Percentiles rank a stretch among this genome's conserved stretches.
These are phyloP conservation scores for Asterella californica DNA, from an alignment of 225 moss, liverwort and hornwort species.

Conservation along the genomic window DNA sequence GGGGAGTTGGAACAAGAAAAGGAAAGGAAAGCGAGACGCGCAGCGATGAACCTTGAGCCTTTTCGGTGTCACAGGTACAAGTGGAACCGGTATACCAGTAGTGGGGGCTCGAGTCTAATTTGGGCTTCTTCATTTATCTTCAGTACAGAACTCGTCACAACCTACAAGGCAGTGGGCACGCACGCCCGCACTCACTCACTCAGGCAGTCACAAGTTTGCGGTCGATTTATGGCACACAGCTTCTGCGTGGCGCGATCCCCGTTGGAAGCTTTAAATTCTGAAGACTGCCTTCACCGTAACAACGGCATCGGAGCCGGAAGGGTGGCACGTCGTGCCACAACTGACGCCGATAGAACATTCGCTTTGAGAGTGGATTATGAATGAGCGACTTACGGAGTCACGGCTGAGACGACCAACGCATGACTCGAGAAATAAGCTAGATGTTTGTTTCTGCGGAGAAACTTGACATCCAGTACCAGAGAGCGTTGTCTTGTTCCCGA, in stretches of 20 bases:
- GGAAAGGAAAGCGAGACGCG: background rate
- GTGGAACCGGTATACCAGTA: too few relatives aligned
- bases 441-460: too few relatives aligned
- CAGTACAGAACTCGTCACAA: background rate
- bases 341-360: background rate
- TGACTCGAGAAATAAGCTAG: conserved; percentile 2
- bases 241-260: background rate
- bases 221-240: background rate
- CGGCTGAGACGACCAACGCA: too few relatives aligned
- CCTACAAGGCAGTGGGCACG: background rate
- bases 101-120: background rate
- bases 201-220: background rate
- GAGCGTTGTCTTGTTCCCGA: too few relatives aligned
- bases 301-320: background rate
- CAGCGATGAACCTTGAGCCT: too few relatives aligned
- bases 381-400: too few relatives aligned
- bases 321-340: background rate
- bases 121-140: background rate
- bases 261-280: background rate
- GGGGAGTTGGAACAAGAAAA: too few relatives aligned
- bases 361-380: background rate
- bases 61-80: too few relatives aligned
- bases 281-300: background rate
- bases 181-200: background rate
- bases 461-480: too few relatives aligned